Base-by-base conservation (phyloP, 495 filamentous ascomycete species). In the Platismatia glauca region DNA sequence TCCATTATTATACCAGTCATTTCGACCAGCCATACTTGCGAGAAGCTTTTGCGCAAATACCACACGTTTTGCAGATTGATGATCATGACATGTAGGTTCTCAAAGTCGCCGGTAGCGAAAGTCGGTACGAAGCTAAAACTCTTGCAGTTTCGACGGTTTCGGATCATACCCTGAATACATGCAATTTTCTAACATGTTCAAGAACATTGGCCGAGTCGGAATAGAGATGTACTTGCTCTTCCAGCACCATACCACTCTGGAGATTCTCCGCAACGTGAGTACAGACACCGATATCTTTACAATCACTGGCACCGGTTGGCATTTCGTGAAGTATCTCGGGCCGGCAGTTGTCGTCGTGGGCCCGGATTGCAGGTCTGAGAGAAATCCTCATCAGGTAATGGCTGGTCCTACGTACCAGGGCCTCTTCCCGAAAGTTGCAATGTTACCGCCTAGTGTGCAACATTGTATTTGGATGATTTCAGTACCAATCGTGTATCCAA, bases 151-250 rank as follows among this genome's bases (percentile, higher is more conserved):
- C 69, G 94, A 98, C 71, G 94, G 94, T n/a, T 98, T 91, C 62
- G 94, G 94, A 24, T 94, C 89, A 3, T 97, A 97, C 66, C 94
- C 94, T 2, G 92, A 96, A 64, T 95, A 98, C 68, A 97, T 98
- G 93, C 94, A 98, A 71, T 88, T 87, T 69, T 95, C 90, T 2
- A 86, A 95, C 61, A 90, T 97, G 77, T 97, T 98, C 80, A 96
- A 96, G 73, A 96, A 96, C 72, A 96, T 97, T 67, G 94, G 94
- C 31, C 88, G 94, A 29, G 87, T 98, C 34, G 95, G 90, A n/a
- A 93, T 95, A 59, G 91, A 97, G 64, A 97, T 96, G 90, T 98
- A 97, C 70, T 81, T 98, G n/a, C 84, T 98, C 24, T 98, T 98
- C 78, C 94, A 98, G 69, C 94, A 98, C 71, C 94, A 98, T 72